Percentiles rank a stretch among this genome's conserved stretches.
phyloP scores from a whole-genome alignment of 768 basidiomycete genomes.

The Rhodosporidiobolus odoratus region DNA sequence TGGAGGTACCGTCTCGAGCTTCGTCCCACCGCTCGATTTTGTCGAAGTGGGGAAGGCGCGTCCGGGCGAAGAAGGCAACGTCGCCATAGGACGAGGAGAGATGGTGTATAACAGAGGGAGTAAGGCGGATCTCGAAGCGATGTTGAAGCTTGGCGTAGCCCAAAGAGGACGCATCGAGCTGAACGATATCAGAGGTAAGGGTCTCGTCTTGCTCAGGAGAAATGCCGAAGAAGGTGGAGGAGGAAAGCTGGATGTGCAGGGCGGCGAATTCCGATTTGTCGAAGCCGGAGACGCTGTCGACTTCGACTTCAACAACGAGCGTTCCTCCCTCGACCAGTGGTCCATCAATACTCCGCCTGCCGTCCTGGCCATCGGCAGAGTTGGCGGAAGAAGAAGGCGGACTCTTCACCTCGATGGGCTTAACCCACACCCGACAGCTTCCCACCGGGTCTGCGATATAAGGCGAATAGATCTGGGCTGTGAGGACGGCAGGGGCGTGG shows the following conservation, averaged over 20 bases:
- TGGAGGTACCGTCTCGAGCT: conserved; percentile 65
- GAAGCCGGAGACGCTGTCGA: conserved; percentile 83
- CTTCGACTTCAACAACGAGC: conserved; percentile 72
- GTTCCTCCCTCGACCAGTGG: conserved; percentile 67
- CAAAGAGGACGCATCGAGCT: conserved; percentile 65
- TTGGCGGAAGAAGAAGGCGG: conserved; percentile 49
- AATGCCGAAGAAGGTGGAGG: conserved; percentile 77
- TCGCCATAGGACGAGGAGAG: conserved; percentile 72
- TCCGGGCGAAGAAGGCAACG: conserved; percentile 82
- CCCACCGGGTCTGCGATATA: conserved; percentile 95
- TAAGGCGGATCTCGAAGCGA: conserved; percentile 70
- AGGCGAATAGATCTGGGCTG: conserved; percentile 76
- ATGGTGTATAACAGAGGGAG: conserved; percentile 66
- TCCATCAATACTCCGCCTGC: neutral
- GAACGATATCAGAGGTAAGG: conserved; percentile 66
- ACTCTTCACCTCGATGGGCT: conserved; percentile 65
- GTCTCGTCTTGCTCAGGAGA: conserved; percentile 59
- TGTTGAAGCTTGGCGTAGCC: conserved; percentile 79
- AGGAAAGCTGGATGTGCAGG: conserved; percentile 77
- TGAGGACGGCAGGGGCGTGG: conserved; percentile 53
- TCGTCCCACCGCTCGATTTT: conserved; percentile 91
- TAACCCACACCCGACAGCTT: conserved; percentile 80
- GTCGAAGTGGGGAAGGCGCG: conserved; percentile 75
- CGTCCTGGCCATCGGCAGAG: neutral
- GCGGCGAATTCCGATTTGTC: conserved; percentile 82